Conservation (phyloP, 2,329 filamentous ascomycete species). For the Dendrostoma leiphaemia region DNA sequence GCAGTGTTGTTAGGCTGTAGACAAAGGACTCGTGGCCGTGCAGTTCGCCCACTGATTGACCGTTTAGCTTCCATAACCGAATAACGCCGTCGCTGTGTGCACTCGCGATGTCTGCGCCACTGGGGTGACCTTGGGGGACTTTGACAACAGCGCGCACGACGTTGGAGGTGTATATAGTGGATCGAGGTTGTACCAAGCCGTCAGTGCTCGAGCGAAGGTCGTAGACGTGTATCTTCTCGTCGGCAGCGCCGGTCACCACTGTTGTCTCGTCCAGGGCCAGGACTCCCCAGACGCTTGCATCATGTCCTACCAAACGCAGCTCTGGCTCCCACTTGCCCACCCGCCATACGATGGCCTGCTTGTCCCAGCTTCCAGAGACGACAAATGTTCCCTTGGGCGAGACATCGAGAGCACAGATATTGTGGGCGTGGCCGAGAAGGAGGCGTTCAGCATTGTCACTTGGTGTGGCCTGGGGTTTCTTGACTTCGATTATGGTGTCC, state of each 20-base stretch:
- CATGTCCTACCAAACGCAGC: slow-evolving; percentile 70
- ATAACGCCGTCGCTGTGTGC: slow-evolving; percentile 91
- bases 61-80: slow-evolving; percentile 80
- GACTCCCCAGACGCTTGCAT: slow-evolving; percentile 87
- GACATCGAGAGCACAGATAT: slow-evolving; percentile 84
- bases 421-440: slow-evolving; percentile 80
- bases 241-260: slow-evolving; percentile 88
- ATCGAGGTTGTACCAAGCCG: slow-evolving; percentile 49
- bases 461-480: slow-evolving; percentile 64
- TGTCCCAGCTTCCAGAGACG: slow-evolving; percentile 93
- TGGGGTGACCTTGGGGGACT: slow-evolving; percentile 72
- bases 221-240: slow-evolving; percentile 85
- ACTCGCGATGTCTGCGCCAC: slow-evolving; percentile 88
- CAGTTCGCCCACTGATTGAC: slow-evolving; percentile 72
- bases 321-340: slow-evolving; percentile 82
- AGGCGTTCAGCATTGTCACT: slow-evolving; percentile 81
- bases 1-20: slow-evolving; percentile 75
- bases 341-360: slow-evolving; percentile 81
- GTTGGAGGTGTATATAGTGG: slow-evolving; percentile 66
- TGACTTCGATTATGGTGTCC: slow-evolving; percentile 89
- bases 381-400: slow-evolving; percentile 70
- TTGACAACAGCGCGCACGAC: slow-evolving; percentile 86
- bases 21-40: slow-evolving; percentile 93
- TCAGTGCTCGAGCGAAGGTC: slow-evolving; percentile 62
- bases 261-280: slow-evolving; percentile 76